Evolutionary conservation across 208 protist species (phyloP).

Genomic region (Naegleria gruberi): DNA sequence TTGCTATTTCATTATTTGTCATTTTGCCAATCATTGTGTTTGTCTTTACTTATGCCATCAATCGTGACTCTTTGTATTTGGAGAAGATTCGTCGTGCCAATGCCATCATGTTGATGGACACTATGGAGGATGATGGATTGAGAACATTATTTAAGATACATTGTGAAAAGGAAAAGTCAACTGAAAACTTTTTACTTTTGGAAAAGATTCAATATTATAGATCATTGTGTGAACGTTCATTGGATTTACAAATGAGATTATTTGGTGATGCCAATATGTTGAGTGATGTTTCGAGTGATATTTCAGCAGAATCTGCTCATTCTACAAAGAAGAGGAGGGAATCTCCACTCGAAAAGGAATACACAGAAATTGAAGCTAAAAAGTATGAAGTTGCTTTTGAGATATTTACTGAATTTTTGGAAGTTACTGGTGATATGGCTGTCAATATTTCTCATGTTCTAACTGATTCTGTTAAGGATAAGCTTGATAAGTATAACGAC

Average conservation of each 20-base stretch:
- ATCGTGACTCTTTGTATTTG: not conserved
- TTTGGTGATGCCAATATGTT: not conserved
- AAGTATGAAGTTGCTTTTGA: not conserved
- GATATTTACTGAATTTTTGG: not conserved
- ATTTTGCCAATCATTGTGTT: not conserved
- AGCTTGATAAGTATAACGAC: not conserved
- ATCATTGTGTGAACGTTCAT: not conserved
- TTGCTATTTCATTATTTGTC: not conserved
- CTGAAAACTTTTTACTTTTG: not conserved
- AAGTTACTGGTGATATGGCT: not conserved
- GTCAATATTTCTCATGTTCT: not conserved
- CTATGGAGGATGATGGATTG: not conserved
- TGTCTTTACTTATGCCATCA: not conserved
- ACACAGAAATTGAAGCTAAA: not conserved
- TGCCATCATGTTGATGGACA: not conserved
- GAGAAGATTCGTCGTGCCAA: not conserved
- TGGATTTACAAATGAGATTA: not conserved
- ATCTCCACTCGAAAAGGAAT: not conserved
- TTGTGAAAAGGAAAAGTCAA: not conserved
- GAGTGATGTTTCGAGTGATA: not conserved
- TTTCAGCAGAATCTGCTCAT: not conserved
- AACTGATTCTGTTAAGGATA: not conserved
- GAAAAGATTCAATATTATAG: not conserved
- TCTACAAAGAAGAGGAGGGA: not conserved
- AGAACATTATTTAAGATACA: not conserved